phyloP scores from a whole-genome alignment of 2,329 filamentous ascomycete genomes.

The Fusarium temperatum region DNA sequence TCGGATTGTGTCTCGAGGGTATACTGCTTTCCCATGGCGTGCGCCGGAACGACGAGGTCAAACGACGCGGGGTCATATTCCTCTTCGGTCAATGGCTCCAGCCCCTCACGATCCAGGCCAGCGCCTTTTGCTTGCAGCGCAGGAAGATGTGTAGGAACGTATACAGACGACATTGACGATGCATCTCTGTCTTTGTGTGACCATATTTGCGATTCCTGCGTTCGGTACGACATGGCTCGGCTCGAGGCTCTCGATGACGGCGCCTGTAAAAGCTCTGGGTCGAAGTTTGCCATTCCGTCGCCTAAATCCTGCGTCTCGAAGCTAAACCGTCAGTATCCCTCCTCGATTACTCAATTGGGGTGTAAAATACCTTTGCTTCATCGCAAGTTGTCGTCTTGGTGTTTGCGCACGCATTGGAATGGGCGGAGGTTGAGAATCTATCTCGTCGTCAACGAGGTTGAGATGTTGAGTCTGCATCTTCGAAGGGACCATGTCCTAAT shows the following conservation, averaged over 20 bases:
- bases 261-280: not conserved
- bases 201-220: conserved; percentile 17
- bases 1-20: conserved; percentile 72
- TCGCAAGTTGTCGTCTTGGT: conserved; percentile 3
- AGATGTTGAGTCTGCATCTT: conserved; percentile 18
- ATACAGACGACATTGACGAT: conserved; percentile 31
- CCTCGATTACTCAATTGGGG: too few relatives aligned
- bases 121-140: conserved; percentile 30
- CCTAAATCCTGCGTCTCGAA: conserved; percentile 24
- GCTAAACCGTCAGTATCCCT: not conserved
- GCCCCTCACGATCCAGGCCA: conserved; percentile 27
- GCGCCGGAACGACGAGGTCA: conserved; percentile 34
- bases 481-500: not conserved
- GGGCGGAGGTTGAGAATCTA: conserved; percentile 7
- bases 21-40: conserved; percentile 46
- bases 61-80: conserved; percentile 39
- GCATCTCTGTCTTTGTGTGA: conserved; percentile 24
- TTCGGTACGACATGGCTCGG: conserved; percentile 25
- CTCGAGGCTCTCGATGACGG: conserved; percentile 26
- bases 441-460: conserved; percentile 19
- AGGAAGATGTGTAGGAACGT: conserved; percentile 23
- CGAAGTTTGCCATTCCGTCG: conserved; percentile 17
- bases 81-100: conserved; percentile 34
- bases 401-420: conserved; percentile 8
- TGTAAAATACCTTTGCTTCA: conserved; percentile 4